Conservation (phyloP, 1,284 basidiomycete genomes). For the Boletus sp. region DNA sequence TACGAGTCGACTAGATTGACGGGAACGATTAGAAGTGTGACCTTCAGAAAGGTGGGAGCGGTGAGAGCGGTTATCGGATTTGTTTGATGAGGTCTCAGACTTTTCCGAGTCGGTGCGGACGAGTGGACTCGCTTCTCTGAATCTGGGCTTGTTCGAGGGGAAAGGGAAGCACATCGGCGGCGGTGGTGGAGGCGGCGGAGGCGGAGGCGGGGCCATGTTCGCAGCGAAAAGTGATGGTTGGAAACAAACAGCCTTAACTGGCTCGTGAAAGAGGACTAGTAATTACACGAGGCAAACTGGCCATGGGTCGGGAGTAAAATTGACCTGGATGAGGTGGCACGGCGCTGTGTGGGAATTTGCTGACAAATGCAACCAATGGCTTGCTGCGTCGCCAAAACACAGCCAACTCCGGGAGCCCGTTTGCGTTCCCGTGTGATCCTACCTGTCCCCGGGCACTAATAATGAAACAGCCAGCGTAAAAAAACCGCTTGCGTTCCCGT, state of each 20-base stretch:
- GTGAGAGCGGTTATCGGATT: constrained; percentile 30
- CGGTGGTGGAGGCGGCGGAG: constrained; percentile 48
- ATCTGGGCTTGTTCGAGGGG: constrained; percentile 30
- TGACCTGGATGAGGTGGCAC: constrained; percentile 12
- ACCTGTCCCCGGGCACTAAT: not conserved
- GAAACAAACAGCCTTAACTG: constrained; percentile 19
- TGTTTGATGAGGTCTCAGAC: constrained; percentile 28
- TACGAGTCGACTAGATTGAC: constrained; percentile 26
- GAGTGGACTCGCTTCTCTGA: constrained; percentile 32
- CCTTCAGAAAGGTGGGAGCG: constrained; percentile 26
- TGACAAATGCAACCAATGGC: constrained; percentile 23
- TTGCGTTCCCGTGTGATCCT: not conserved
- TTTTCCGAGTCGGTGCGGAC: constrained; percentile 33
- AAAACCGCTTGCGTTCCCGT: constrained; percentile 9
- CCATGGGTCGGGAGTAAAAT: constrained; percentile 28
- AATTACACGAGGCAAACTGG: constrained; percentile 30
- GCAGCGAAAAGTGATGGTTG: constrained; percentile 15
- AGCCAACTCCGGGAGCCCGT: constrained; percentile 13
- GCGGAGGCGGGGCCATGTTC: constrained; percentile 39
- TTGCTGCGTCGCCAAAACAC: constrained; percentile 22
- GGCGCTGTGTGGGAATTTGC: constrained; percentile 14
- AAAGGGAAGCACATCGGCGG: constrained; percentile 59
- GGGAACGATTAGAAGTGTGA: constrained; percentile 22
- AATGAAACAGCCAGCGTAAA: not conserved
- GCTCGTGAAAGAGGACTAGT: constrained; percentile 15